Base-by-base conservation (phyloP, 2,329 filamentous ascomycete species). In the Gnomoniopsis smithogilvyi region DNA sequence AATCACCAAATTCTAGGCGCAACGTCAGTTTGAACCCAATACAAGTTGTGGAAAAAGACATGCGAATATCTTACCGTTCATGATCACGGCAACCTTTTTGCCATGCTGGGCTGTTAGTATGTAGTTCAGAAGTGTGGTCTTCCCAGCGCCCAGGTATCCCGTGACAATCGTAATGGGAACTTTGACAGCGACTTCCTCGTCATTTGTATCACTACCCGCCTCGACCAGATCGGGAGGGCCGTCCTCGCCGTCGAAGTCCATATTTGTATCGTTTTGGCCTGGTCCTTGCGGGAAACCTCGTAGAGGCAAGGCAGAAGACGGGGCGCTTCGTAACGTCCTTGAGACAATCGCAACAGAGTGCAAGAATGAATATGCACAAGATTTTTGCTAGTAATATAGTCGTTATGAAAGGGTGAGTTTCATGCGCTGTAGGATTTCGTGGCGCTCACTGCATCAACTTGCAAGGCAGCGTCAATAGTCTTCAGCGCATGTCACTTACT, bases 51-150 rank as follows among this genome's bases (percentile, higher is more conserved):
- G 34, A 19, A 43, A 14, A 17, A 3, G 36, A 2, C 14, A 47
- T 10, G 11, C 50, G 21, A 24, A 17, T 22, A 19, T 54, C 67
- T 48, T 63, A 78, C 91, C 92, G 73, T 99, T 99, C 78, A 99
- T 85, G 59, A 99, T 98, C 15, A 99, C 95, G 12, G 95, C 95
- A 72, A 99, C 95, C 69, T 92, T 96, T 80, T 98, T 98, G 72
- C 94, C 94, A 80, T 99, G 95, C 62, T 94, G 88, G 59, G 93
- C 92, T 30, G 90, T 96, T 54, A 99, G 79, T 62, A 99, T 98
- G 72, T 98, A 96, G 73, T 99, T 98, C 60, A 99, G 79, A 33
- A 98, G 76, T 0, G 94, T 98, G 0, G 94, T 98, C 75, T 99
- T 99, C 19, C 95, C 95, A 10, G 95, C 92, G 19, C 95, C 95